Conservation (phyloP, 2,329 filamentous ascomycete species). For the Volutella citrinella region DNA sequence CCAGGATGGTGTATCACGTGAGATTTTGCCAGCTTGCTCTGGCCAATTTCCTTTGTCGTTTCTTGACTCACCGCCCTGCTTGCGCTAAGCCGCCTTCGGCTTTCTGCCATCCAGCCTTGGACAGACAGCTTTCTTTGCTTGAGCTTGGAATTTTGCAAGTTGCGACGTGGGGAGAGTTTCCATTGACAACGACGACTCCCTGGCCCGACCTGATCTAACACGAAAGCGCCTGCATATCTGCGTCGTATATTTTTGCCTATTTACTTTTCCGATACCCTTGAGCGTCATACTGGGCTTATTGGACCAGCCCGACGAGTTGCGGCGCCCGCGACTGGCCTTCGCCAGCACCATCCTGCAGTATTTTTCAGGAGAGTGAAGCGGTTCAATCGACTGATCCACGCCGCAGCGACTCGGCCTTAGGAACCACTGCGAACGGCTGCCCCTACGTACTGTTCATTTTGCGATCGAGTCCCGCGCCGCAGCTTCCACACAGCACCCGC, state of each 20-base stretch:
- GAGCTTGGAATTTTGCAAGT: slow-evolving; percentile 10
- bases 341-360: slow-evolving; percentile 6
- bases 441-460: neutral
- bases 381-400: too few relatives aligned
- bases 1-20: too few relatives aligned
- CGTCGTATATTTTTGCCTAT: too few relatives aligned
- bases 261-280: too few relatives aligned
- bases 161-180: slow-evolving; percentile 7
- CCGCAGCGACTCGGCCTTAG: too few relatives aligned
- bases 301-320: slow-evolving; percentile 11
- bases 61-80: slow-evolving; percentile 1
- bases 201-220: slow-evolving; percentile 2
- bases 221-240: slow-evolving; percentile 3
- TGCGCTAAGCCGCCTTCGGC: slow-evolving; percentile 5
- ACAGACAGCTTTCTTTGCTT: slow-evolving; percentile 2
- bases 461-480: too few relatives aligned
- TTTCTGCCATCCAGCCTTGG: slow-evolving; percentile 5
- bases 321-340: slow-evolving; percentile 8
- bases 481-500: too few relatives aligned
- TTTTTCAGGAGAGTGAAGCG: too few relatives aligned
- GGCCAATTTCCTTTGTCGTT: too few relatives aligned
- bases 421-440: slow-evolving; percentile 2
- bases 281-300: slow-evolving; percentile 7
- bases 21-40: too few relatives aligned
- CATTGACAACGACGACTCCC: slow-evolving; percentile 2